Evolutionary conservation across 1,284 basidiomycete species (phyloP), one percentile per base, ranked within the genome.

Genomic region (Sphaerobolus stellatus): DNA sequence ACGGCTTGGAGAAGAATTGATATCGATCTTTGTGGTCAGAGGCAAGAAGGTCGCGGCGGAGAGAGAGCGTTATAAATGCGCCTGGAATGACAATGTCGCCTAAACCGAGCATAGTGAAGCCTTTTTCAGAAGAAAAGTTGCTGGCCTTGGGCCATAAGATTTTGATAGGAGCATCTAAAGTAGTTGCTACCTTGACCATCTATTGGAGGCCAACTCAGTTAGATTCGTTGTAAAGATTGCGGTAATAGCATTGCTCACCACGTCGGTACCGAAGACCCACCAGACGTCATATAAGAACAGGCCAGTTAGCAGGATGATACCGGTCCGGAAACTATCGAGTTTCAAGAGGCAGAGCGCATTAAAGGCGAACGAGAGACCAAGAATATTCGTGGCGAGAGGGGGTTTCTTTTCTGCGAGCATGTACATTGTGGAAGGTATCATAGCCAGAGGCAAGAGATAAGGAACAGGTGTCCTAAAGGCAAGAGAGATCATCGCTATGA

Each of bases 181-280:
- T 86, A 31, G 89, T 94, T 1, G 96, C 96, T 1, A 98, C 96
- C 61, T 87, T 86, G 29, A 95, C 88, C 94, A 96, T 95, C 84
- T 91, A 34, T 6, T 34, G 52, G 57, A 9, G 56, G 54, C 24
- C 40, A 48, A 25, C 9, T 54, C 20, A 53, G 47, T 8, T 9
- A 13, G 31, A 16, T 59, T 59, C 50, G 56, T 57, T 49, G 45
- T 54, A n/a, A 27, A 27, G 2, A 11, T 29, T 31, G 14, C 22
- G 30, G 36, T 50, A 46, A n/a, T 9, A 33, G 11, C 22, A 45
- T 20, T 9, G 74, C 86, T 67, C 65, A 90, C 89, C 69, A 90
- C 89, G 66, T 84, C 79, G 1, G 86, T 89, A 27, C 87, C 87
- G 66, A 90, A 92, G 16, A 93, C 92, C 90, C 86, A 92, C 80